Evolutionary conservation across 305 asterid genomes (phyloP), one percentile per base, ranked within the genome.

Genomic region (Salvia sclarea): DNA sequence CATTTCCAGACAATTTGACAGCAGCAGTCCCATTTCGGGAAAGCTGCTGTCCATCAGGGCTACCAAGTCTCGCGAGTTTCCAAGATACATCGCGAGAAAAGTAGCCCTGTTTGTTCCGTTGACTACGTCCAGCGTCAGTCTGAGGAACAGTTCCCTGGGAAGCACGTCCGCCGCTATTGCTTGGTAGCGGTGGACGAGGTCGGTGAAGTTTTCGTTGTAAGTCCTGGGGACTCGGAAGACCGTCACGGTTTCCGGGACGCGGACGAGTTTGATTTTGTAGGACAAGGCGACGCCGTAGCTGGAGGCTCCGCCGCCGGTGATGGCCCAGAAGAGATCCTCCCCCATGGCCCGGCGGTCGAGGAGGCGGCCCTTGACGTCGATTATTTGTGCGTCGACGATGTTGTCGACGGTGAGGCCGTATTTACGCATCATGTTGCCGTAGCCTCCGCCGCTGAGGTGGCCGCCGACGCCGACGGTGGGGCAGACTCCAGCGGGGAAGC

Each of bases 251-350:
- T 71, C 40, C 0, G 85, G 82, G 2, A 80, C 82, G 0, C 45
- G 13, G 0, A 74, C 78, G 6, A 80, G 8, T 0, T 75, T 65
- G 33, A 77, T 9, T 30, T 77, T 71, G 76, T 76, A 80, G 4
- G 82, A 73, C 0, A 73, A 20, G 6, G 77, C 69, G 13, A 80
- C 78, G 1, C 82, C 85, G 7, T 43, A 80, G 68, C 82, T 77
- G 37, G 70, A 63, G 6, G 76, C 80, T 3, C 82, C 84, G 4
- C 80, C 79, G 1, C 84, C 84, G 14, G 78, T 74, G 45, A 80
- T 66, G 28, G 82, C 82, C 84, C 84, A 80, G 69, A 76, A 80
- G 6, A 80, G 79, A 49, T 76, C 81, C 59, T 80, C 79, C 0
- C 84, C 84, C 81, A 80, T 80, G 22, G 80, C 16, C 7, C 40